Evolutionary conservation across 1,284 basidiomycete genomes (phyloP).

Genomic region (Ustilago bromivora): DNA sequence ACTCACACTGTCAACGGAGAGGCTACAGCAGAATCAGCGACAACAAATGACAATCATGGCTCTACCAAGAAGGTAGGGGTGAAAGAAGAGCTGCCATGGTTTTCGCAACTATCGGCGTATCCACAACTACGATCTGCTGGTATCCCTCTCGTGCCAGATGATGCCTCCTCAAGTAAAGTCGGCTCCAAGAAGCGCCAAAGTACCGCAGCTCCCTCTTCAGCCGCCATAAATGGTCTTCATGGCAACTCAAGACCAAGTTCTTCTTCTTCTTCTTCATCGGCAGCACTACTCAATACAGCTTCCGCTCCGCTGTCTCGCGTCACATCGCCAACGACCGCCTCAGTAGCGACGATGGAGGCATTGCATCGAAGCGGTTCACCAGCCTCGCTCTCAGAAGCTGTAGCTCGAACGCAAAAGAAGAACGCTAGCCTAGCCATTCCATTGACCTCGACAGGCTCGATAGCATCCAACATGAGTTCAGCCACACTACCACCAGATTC

Average conservation of each 20-base stretch:
- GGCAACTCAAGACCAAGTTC: constrained; percentile 23
- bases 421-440: constrained; percentile 8
- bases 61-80: constrained; percentile 3
- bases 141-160: constrained; percentile 44
- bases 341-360: constrained; percentile 23
- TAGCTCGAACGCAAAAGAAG: constrained; percentile 5
- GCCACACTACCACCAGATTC: constrained; percentile 2
- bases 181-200: constrained; percentile 25
- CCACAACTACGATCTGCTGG: constrained; percentile 55
- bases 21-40: background rate
- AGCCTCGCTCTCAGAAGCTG: constrained; percentile 31
- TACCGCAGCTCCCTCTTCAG: constrained; percentile 20
- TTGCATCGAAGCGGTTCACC: constrained; percentile 25
- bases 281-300: constrained; percentile 16
- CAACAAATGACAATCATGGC: background rate
- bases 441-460: constrained; percentile 29
- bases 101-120: constrained; percentile 56
- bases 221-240: constrained; percentile 15
- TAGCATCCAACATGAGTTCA: constrained; percentile 17
- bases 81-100: constrained; percentile 58
- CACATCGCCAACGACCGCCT: constrained; percentile 29
- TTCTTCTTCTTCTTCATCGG: constrained; percentile 18
- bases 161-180: constrained; percentile 17
- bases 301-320: constrained; percentile 27
- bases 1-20: background rate